phyloP scores from a whole-genome alignment of 148 eudicot species.

The Rhododendron henanense region DNA sequence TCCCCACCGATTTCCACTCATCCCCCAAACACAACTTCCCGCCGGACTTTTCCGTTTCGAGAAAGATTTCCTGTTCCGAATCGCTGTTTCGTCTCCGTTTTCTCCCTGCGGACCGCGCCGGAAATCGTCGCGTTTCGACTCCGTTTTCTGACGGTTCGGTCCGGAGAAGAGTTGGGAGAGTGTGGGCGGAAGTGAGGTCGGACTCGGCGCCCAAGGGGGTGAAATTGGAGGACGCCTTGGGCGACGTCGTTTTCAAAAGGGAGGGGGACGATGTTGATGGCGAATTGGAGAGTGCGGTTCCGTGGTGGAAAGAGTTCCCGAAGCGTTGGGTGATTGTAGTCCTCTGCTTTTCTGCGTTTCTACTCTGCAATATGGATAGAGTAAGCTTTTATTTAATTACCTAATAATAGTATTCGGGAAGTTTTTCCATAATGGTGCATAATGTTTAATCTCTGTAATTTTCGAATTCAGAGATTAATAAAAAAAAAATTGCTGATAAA shows the following conservation, averaged over 20 bases:
- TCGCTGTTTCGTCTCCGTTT: not conserved
- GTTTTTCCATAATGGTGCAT: not conserved
- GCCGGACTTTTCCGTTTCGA: not conserved
- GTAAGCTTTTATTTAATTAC: conserved; percentile 28
- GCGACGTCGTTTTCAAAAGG: conserved; percentile 10
- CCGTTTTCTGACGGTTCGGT: conserved; percentile 18
- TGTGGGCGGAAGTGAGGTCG: conserved; percentile 55
- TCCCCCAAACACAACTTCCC: conserved; percentile 6
- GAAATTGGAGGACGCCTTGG: conserved; percentile 21
- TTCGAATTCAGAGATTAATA: no score
- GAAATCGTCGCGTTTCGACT: conserved; percentile 7
- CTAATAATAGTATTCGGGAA: not conserved
- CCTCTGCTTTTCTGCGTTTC: conserved; percentile 84
- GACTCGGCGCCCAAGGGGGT: conserved; percentile 25
- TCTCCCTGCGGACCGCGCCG: conserved; percentile 10
- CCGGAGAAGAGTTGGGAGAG: conserved; percentile 33
- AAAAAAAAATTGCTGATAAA: not conserved
- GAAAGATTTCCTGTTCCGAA: not conserved
- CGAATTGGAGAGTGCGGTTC: conserved; percentile 12
- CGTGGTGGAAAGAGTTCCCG: conserved; percentile 87
- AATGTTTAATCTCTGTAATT: not conserved
- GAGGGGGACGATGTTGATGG: conserved; percentile 15
- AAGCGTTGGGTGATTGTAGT: conserved; percentile 84
- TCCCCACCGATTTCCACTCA: conserved; percentile 18
- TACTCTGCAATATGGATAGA: conserved; percentile 96